phyloP scores from a whole-genome alignment of 2,329 filamentous ascomycete species.

The Colletotrichum lentis region DNA sequence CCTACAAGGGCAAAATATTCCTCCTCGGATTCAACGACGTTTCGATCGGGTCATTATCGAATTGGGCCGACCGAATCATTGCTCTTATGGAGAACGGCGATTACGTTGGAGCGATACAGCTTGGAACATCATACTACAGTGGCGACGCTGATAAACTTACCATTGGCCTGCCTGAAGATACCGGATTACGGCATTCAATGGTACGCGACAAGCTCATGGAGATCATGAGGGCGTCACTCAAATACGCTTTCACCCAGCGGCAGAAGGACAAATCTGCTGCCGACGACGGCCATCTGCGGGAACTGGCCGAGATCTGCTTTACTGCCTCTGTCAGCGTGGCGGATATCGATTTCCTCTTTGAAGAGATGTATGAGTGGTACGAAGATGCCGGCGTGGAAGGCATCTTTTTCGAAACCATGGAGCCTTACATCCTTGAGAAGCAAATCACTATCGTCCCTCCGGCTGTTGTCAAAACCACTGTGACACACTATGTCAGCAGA shows the following conservation, averaged over 20 bases:
- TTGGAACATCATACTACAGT: constrained; percentile 91
- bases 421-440: constrained; percentile 84
- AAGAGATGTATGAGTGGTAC: constrained; percentile 89
- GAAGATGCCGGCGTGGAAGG: constrained; percentile 77
- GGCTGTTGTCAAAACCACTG: constrained; percentile 83
- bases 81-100: constrained; percentile 97
- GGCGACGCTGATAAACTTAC: constrained; percentile 94
- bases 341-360: constrained; percentile 86
- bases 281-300: constrained; percentile 70
- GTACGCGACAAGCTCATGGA: constrained; percentile 90
- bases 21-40: constrained; percentile 93
- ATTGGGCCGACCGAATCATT: constrained; percentile 94
- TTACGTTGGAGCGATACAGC: constrained; percentile 87
- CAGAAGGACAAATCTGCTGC: constrained; percentile 56
- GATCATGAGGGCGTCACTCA: constrained; percentile 91
- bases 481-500: constrained; percentile 79
- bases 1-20: constrained; percentile 94
- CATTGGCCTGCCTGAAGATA: constrained; percentile 89
- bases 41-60: constrained; percentile 89
- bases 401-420: constrained; percentile 86
- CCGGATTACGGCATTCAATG: constrained; percentile 76
- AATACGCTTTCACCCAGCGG: constrained; percentile 81
- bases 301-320: constrained; percentile 85
- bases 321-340: constrained; percentile 79
- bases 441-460: constrained; percentile 81